These are phyloP conservation scores for Plantago major DNA, from an alignment of 257 asterid genomes.

Conservation along the genomic window DNA sequence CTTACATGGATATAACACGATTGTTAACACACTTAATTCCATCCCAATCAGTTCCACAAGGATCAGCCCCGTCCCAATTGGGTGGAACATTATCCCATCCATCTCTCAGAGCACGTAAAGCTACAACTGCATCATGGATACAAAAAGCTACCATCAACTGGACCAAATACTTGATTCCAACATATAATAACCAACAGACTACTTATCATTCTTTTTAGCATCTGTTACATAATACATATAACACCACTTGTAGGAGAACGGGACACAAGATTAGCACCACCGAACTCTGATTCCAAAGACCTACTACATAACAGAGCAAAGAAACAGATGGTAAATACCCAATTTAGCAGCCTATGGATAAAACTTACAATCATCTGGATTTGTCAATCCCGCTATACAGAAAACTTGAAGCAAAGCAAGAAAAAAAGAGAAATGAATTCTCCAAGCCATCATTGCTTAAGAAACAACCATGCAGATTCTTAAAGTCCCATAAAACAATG, in stretches of 20 bases:
- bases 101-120: conserved; percentile 37
- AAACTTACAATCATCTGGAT: conserved; percentile 56
- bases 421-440: conserved; percentile 33
- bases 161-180: too few relatives aligned
- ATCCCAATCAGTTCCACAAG: conserved; percentile 64
- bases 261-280: too few relatives aligned
- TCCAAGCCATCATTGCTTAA: conserved; percentile 29
- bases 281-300: too few relatives aligned
- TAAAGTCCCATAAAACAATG: background rate
- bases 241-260: too few relatives aligned
- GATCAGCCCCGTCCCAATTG: conserved; percentile 61
- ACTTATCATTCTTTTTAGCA: too few relatives aligned
- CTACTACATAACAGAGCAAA: too few relatives aligned
- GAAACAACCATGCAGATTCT: conserved; percentile 16
- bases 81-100: conserved; percentile 61
- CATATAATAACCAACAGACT: too few relatives aligned
- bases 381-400: conserved; percentile 39
- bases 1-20: conserved; percentile 54
- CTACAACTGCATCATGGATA: conserved; percentile 41
- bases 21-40: conserved; percentile 49
- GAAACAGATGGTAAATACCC: background rate
- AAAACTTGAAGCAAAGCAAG: conserved; percentile 35
- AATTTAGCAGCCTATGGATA: background rate
- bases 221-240: too few relatives aligned
- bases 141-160: background rate